Percentiles rank a stretch among this genome's conserved stretches.
Evolutionary conservation across 345 rosid species (phyloP).

Genomic region (Carallia brachiata): DNA sequence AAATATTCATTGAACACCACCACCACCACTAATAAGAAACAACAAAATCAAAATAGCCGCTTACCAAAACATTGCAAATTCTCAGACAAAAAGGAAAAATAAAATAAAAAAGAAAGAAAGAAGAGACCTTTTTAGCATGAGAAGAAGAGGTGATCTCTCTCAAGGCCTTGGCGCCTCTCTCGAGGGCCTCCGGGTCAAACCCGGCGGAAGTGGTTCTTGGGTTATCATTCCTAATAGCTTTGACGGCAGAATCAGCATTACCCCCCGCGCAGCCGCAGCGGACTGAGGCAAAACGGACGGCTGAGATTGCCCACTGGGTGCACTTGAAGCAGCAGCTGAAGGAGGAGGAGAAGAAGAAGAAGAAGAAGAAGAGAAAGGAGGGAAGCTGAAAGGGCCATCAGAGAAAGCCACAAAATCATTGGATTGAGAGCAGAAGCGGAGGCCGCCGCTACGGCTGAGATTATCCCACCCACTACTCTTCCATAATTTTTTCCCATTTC

Average conservation of each 20-base stretch:
- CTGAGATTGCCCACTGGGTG: conserved; percentile 29
- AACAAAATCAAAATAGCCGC: neutral
- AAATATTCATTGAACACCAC: neutral
- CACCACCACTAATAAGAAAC: neutral
- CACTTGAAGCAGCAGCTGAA: conserved; percentile 7
- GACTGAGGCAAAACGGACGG: conserved; percentile 33
- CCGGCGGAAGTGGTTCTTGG: conserved; percentile 87
- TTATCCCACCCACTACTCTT: conserved; percentile 33
- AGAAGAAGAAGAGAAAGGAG: conserved; percentile 33
- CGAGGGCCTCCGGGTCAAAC: conserved; percentile 88
- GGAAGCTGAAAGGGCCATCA: conserved; percentile 64
- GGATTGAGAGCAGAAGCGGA: conserved; percentile 37
- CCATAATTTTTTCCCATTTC: conserved; percentile 62
- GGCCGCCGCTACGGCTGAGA: conserved; percentile 71
- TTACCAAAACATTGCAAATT: neutral
- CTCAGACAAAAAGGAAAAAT: neutral
- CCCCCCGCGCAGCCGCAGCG: conserved; percentile 9
- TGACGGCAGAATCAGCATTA: conserved; percentile 39
- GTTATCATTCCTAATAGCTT: conserved; percentile 54
- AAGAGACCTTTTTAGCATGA: conserved; percentile 69
- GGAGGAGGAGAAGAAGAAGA: conserved; percentile 20
- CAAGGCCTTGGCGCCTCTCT: conserved; percentile 77
- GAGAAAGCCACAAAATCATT: conserved; percentile 30
- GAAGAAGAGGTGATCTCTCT: conserved; percentile 59
- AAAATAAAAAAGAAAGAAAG: neutral